A percentile compares a stretch with the other conserved stretches of the same genome.
Evolutionary conservation across 495 filamentous ascomycete genomes (phyloP).

Genomic region (Letharia columbiana): DNA sequence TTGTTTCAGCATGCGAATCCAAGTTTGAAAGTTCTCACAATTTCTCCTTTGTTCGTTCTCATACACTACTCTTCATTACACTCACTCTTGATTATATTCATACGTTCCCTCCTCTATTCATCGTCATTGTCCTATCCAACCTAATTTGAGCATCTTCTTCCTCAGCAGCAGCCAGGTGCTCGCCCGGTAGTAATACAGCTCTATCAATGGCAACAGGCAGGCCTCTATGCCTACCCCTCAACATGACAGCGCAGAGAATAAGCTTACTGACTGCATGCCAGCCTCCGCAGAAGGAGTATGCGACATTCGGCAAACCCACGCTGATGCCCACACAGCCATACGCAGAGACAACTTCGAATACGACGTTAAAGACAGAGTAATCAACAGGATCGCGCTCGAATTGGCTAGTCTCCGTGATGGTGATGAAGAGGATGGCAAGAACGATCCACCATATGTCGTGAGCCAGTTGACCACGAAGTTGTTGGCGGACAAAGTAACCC

Average conservation of each 20-base stretch:
- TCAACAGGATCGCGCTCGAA: constrained; percentile 57
- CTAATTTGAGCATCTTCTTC: constrained; percentile 52
- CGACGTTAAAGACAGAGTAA: constrained; percentile 74
- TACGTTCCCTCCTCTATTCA: not conserved
- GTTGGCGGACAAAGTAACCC: constrained; percentile 48
- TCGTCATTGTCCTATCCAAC: constrained; percentile 30
- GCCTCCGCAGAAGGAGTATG: constrained; percentile 64
- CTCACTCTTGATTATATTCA: too few species aligned
- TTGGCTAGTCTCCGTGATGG: constrained; percentile 60
- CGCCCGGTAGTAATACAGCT: constrained; percentile 63
- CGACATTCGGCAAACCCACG: constrained; percentile 57
- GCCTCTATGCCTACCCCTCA: constrained; percentile 70
- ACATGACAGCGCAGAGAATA: constrained; percentile 67
- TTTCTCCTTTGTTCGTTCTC: not conserved
- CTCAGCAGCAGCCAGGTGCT: constrained; percentile 38
- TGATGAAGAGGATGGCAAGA: constrained; percentile 62
- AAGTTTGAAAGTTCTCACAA: not conserved
- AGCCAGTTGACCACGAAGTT: constrained; percentile 71
- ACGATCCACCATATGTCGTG: constrained; percentile 86
- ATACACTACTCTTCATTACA: not conserved
- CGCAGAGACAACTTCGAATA: constrained; percentile 75
- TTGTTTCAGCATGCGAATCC: not conserved
- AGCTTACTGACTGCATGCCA: constrained; percentile 68
- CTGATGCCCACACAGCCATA: constrained; percentile 83
- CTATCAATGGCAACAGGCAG: constrained; percentile 75